Evolutionary conservation across 257 asterid genomes (phyloP).

Genomic region (Apocynum venetum): DNA sequence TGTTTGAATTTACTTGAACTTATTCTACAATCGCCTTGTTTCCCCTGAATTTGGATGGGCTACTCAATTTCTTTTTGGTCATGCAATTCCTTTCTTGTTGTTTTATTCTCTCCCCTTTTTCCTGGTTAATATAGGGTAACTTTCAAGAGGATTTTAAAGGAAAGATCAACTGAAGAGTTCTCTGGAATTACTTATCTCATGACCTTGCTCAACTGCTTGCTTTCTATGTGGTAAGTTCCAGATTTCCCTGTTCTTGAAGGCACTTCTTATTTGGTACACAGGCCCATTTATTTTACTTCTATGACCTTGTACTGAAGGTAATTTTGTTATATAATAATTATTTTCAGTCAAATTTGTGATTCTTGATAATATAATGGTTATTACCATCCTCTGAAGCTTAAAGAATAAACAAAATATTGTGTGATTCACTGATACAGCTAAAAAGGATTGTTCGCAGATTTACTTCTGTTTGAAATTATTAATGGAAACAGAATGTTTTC

Average conservation of each 20-base stretch:
- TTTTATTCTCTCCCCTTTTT: not conserved
- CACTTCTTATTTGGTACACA: not conserved
- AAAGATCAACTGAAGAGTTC: slow-evolving; percentile 62
- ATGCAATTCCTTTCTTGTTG: not conserved
- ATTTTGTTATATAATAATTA: not conserved
- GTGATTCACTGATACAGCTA: not conserved
- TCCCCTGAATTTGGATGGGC: no score
- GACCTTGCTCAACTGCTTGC: slow-evolving; percentile 88
- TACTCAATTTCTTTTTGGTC: not conserved
- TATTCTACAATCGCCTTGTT: not conserved
- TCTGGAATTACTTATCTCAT: slow-evolving; percentile 82
- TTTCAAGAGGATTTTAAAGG: slow-evolving; percentile 60
- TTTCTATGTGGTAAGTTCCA: slow-evolving; percentile 58
- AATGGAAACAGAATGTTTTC: not conserved
- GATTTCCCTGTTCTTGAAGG: not conserved
- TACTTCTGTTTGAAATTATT: not conserved
- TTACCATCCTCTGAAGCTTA: not conserved
- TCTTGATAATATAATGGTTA: not conserved
- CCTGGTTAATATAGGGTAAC: slow-evolving; percentile 47
- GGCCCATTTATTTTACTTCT: not conserved
- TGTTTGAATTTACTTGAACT: not conserved
- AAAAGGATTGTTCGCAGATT: not conserved
- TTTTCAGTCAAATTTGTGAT: not conserved
- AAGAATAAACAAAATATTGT: not conserved
- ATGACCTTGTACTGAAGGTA: not conserved